These are phyloP conservation scores for Stagonosporopsis vannaccii DNA, from an alignment of 2,329 filamentous ascomycete genomes.

Conservation along the genomic window DNA sequence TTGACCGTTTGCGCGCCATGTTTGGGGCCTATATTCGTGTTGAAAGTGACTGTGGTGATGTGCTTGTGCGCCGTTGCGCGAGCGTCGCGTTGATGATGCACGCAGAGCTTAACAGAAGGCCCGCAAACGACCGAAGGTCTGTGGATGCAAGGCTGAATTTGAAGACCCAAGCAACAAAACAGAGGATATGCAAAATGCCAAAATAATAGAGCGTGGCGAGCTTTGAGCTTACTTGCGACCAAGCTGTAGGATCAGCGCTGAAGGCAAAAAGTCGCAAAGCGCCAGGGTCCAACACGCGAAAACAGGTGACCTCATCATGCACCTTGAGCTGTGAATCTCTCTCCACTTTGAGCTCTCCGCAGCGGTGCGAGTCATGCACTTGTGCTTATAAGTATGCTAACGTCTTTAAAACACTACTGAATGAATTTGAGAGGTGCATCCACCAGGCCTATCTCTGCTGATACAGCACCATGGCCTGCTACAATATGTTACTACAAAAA, in stretches of 20 bases:
- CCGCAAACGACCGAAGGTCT: too few species aligned
- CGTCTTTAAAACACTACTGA: too few species aligned
- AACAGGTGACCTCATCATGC: slow-evolving; percentile 12
- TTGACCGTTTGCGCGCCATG: slow-evolving; percentile 37
- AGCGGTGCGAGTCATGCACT: not conserved
- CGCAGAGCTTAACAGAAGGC: not conserved
- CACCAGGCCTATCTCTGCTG: too few species aligned
- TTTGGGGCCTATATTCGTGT: not conserved
- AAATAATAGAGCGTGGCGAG: not conserved
- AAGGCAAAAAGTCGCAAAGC: slow-evolving; percentile 5
- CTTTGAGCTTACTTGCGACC: not conserved
- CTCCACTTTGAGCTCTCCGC: not conserved
- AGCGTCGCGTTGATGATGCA: not conserved
- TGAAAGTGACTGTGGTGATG: not conserved
- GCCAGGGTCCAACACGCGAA: slow-evolving; percentile 17
- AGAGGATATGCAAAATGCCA: not conserved
- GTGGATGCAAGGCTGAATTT: not conserved
- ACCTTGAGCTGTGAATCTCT: not conserved
- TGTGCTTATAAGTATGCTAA: too few species aligned
- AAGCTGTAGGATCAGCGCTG: not conserved
- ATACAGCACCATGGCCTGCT: too few species aligned
- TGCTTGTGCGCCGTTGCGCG: not conserved
- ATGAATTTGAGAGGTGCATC: too few species aligned
- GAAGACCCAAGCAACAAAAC: not conserved
- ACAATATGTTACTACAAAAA: too few species aligned